These are phyloP conservation scores for Didymellaceae sp. DNA, from an alignment of 2,329 filamentous ascomycete genomes.

Conservation along the genomic window DNA sequence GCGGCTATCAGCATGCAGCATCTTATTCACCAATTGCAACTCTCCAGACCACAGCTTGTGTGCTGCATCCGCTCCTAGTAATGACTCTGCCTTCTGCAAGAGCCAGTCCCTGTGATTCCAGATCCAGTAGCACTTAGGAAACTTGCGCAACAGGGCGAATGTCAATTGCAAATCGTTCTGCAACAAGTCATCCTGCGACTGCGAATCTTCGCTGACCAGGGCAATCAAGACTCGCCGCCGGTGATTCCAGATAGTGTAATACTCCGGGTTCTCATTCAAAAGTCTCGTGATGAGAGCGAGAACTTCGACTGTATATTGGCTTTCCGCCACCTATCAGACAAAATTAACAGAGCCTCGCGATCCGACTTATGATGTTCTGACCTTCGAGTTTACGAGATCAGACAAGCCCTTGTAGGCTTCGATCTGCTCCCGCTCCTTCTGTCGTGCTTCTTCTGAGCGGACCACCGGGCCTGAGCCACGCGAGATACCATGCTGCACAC, in stretches of 20 bases:
- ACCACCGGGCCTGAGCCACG: slow-evolving; percentile 62
- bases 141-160: slow-evolving; percentile 81
- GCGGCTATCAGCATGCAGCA: slow-evolving; percentile 83
- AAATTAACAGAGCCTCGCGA: neutral
- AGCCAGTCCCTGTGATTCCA: slow-evolving; percentile 96
- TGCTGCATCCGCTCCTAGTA: slow-evolving; percentile 64
- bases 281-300: slow-evolving; percentile 75
- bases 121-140: slow-evolving; percentile 99
- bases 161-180: slow-evolving; percentile 80
- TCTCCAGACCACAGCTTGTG: slow-evolving; percentile 82
- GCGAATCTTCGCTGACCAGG: slow-evolving; percentile 53
- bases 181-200: slow-evolving; percentile 61
- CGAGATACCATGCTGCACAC: slow-evolving; percentile 78
- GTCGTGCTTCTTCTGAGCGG: slow-evolving; percentile 72
- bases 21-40: slow-evolving; percentile 81
- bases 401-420: slow-evolving; percentile 76
- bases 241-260: slow-evolving; percentile 91
- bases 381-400: slow-evolving; percentile 69
- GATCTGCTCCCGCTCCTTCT: slow-evolving; percentile 78
- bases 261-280: slow-evolving; percentile 80
- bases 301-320: slow-evolving; percentile 61
- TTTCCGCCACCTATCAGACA: slow-evolving; percentile 50
- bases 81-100: slow-evolving; percentile 71
- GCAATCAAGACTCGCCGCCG: slow-evolving; percentile 74
- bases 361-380: slow-evolving; percentile 43